Conservation (phyloP, 106 monocot genomes). For the Dioscorea dumetorum region DNA sequence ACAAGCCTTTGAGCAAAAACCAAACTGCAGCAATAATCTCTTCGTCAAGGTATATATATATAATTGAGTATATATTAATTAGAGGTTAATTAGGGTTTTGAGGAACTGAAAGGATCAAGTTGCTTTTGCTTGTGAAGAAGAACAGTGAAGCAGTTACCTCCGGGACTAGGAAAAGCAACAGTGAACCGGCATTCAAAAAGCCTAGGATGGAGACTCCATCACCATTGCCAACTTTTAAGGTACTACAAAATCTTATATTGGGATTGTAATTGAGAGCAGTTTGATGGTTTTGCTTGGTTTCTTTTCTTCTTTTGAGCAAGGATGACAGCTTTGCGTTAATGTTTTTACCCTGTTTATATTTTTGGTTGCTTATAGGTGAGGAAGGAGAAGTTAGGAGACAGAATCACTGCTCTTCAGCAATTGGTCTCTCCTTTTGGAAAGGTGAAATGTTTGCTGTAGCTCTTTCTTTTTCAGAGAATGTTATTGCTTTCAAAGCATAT, state of each 20-base stretch:
- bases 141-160: constrained; percentile 21
- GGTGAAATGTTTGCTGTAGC: constrained; percentile 26
- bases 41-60: constrained; percentile 19
- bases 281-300: not conserved
- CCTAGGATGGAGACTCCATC: constrained; percentile 62
- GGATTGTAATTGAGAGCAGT: constrained; percentile 6
- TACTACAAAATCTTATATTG: constrained; percentile 8
- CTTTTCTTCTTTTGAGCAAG: not conserved
- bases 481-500: too few species aligned
- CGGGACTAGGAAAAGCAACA: constrained; percentile 25
- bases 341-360: constrained; percentile 1
- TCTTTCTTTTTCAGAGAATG: not conserved
- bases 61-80: not conserved
- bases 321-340: not conserved
- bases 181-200: constrained; percentile 59
- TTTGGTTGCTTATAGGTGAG: constrained; percentile 35
- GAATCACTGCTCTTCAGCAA: constrained; percentile 77
- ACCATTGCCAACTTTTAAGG: constrained; percentile 76
- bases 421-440: constrained; percentile 81
- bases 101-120: not conserved
- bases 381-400: constrained; percentile 78
- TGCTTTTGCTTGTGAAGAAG: constrained; percentile 13
- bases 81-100: constrained; percentile 11
- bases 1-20: constrained; percentile 37
- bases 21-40: constrained; percentile 4